These are phyloP conservation scores for Trametes elegans DNA, from an alignment of 768 basidiomycete genomes.

Conservation along the genomic window DNA sequence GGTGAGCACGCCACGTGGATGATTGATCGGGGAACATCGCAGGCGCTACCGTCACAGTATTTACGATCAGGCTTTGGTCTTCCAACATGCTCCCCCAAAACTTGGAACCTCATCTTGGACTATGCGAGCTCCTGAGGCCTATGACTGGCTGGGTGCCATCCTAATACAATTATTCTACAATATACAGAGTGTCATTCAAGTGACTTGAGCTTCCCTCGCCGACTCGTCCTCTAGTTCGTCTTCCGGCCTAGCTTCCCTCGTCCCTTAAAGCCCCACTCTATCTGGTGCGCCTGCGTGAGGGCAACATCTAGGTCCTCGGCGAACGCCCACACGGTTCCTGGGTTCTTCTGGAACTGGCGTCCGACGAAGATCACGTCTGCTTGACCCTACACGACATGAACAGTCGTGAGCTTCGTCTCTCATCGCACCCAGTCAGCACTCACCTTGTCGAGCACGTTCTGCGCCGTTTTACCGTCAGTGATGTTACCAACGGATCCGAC, in stretches of 20 bases:
- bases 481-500: slow-evolving; percentile 59
- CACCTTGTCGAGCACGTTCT: slow-evolving; percentile 50
- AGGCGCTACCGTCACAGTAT: too few species aligned
- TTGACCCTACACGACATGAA: slow-evolving; percentile 46
- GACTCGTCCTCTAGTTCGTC: background rate
- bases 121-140: too few species aligned
- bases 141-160: too few species aligned
- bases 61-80: too few species aligned
- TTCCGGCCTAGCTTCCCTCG: slow-evolving; percentile 17
- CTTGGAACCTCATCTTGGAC: too few species aligned
- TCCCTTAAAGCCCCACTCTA: slow-evolving; percentile 53
- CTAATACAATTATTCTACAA: too few species aligned
- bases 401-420: slow-evolving; percentile 43
- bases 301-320: slow-evolving; percentile 55
- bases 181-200: background rate
- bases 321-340: slow-evolving; percentile 46
- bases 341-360: slow-evolving; percentile 57
- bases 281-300: slow-evolving; percentile 48
- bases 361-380: slow-evolving; percentile 49
- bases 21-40: background rate
- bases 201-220: background rate
- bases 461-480: slow-evolving; percentile 52
- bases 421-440: slow-evolving; percentile 29
- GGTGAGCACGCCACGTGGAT: background rate
- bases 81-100: too few species aligned